Evolutionary conservation across 1,284 basidiomycete genomes (phyloP).

Genomic region (Anthracocystis panici-leucophaei): DNA sequence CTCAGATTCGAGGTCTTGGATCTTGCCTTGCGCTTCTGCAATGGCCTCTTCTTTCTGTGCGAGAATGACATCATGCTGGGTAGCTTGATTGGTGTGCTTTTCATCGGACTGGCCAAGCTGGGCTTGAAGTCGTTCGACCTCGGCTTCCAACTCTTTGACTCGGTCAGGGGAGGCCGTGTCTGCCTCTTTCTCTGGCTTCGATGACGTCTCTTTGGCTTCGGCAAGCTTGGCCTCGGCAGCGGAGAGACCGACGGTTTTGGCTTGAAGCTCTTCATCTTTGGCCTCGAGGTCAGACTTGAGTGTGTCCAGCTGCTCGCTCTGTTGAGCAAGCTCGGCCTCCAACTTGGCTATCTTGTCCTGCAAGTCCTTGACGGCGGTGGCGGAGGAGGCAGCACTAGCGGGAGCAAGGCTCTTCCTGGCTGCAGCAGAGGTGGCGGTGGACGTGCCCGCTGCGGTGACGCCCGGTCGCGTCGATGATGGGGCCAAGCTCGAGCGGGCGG

Average conservation of each 20-base stretch:
- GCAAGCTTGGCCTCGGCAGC: slow-evolving; percentile 50
- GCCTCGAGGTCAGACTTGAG: slow-evolving; percentile 54
- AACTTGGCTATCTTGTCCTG: slow-evolving; percentile 49
- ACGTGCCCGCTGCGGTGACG: slow-evolving; percentile 10
- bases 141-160: slow-evolving; percentile 36
- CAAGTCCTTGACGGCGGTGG: slow-evolving; percentile 41
- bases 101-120: slow-evolving; percentile 21
- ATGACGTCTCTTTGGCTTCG: slow-evolving; percentile 10
- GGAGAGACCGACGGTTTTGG: slow-evolving; percentile 49
- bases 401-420: slow-evolving; percentile 37
- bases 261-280: slow-evolving; percentile 54
- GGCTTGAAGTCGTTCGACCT: slow-evolving; percentile 29
- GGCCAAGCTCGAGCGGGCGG: slow-evolving; percentile 32
- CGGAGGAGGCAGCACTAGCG: slow-evolving; percentile 18
- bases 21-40: slow-evolving; percentile 26
- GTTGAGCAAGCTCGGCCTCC: slow-evolving; percentile 53
- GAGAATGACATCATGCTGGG: slow-evolving; percentile 16
- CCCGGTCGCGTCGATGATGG: slow-evolving; percentile 17
- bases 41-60: slow-evolving; percentile 34
- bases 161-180: slow-evolving; percentile 11
- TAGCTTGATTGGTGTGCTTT: slow-evolving; percentile 23
- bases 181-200: slow-evolving; percentile 9
- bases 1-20: slow-evolving; percentile 28
- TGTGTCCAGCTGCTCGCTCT: slow-evolving; percentile 46
- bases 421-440: slow-evolving; percentile 19